phyloP scores from a whole-genome alignment of 345 rosid species.

The Cardamine occulta region DNA sequence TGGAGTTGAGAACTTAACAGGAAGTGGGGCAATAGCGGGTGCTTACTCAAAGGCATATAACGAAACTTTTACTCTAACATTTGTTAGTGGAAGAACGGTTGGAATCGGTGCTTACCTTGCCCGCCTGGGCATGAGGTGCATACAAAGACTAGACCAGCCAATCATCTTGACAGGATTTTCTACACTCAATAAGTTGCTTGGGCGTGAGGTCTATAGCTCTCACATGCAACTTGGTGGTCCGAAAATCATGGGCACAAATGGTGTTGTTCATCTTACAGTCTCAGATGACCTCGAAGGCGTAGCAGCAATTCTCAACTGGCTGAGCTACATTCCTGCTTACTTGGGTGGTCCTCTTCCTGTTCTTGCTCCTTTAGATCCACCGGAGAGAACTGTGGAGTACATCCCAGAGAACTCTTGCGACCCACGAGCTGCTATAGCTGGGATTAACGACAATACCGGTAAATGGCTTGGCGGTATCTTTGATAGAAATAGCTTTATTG shows the following conservation, averaged over 20 bases:
- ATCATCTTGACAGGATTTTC: slow-evolving; percentile 98
- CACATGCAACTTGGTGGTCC: slow-evolving; percentile 99
- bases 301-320: slow-evolving; percentile 89
- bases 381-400: slow-evolving; percentile 89
- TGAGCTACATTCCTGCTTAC: slow-evolving; percentile 83
- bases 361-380: slow-evolving; percentile 65
- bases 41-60: slow-evolving; percentile 97
- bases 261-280: slow-evolving; percentile 97
- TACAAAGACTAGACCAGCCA: slow-evolving; percentile 98
- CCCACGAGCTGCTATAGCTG: slow-evolving; percentile 96
- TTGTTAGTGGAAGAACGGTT: slow-evolving; percentile 94
- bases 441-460: slow-evolving; percentile 62
- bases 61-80: slow-evolving; percentile 93
- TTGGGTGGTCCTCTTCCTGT: slow-evolving; percentile 87
- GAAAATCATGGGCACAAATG: slow-evolving; percentile 98
- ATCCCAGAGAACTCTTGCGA: slow-evolving; percentile 90
- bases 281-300: slow-evolving; percentile 98
- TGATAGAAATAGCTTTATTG: slow-evolving; percentile 91
- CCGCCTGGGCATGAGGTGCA: slow-evolving; percentile 98
- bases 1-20: slow-evolving; percentile 94
- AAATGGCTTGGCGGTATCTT: slow-evolving; percentile 97
- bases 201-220: slow-evolving; percentile 99
- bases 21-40: slow-evolving; percentile 99
- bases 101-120: slow-evolving; percentile 99
- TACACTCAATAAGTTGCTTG: slow-evolving; percentile 95